Evolutionary conservation across 116 monocot genomes (phyloP), one percentile per base, ranked within the genome.

Genomic region (Papilionanthe hybrid): DNA sequence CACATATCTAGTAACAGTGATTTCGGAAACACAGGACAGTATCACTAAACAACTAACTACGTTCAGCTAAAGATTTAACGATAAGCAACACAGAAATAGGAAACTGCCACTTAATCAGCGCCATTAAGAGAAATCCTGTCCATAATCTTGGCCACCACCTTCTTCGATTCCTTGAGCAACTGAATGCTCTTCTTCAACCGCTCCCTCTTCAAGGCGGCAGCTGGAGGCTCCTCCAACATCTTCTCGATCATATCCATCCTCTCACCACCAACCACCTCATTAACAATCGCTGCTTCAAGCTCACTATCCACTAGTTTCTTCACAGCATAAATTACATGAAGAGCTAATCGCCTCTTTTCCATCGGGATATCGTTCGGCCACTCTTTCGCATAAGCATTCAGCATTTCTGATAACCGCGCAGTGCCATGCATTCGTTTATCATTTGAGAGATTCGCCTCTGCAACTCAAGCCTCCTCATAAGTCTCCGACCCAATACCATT

Each of bases 401-500:
- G 75, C 86, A 89, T 89, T 0, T 85, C 91, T 0, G 84, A 77
- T 5, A 93, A 7, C 4, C 91, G 79, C 4, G 91, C 86, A 0
- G 80, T 76, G 42, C 87, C 83, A 41, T 93, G 91, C 83, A 91
- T 83, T 0, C 18, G 5, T 0, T 17, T 15, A 3, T 93, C 87
- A 5, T 87, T 78, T 0, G 85, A 79, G 45, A 95, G 72, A 23
- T 27, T 5, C 5, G 76, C 75, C 78, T 95, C 95, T 27, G 82
- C 80, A 0, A 4, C 58, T 0, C 95, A 72, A 23, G 95, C 95
- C 5, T 95, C 81, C 5, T 84, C 90, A 27, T 95, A 95, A 1
- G 92, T 50, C 75, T 92, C 92, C 32, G 90, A 81, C 1, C 88
- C 87, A 5, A 94, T n/a, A n/a, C n/a, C n/a, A n/a, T n/a, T n/a